Percentiles rank a stretch among this genome's conserved stretches.
Conservation (phyloP, 2,329 filamentous ascomycete species). For the Sarocladium oryzae region DNA sequence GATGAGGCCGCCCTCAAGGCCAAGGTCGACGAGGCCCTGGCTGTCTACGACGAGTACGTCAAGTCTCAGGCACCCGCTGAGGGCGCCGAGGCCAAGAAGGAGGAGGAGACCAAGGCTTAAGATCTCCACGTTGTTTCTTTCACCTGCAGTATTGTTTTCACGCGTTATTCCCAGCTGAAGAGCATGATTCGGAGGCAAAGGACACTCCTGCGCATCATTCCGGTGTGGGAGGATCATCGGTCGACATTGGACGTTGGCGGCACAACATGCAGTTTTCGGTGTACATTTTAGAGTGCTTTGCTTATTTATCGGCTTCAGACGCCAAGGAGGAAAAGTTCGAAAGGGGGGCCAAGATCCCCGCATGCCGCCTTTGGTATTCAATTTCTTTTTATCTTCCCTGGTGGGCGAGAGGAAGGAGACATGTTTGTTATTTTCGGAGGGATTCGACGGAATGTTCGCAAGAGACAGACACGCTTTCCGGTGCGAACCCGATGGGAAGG, state of each 20-base stretch:
- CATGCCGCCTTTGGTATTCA: not conserved
- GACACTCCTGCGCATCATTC: not conserved
- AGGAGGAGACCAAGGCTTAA: slow-evolving; percentile 40
- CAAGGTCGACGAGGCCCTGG: slow-evolving; percentile 97
- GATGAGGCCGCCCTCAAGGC: slow-evolving; percentile 82
- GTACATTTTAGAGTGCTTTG: slow-evolving; percentile 7
- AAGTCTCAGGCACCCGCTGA: slow-evolving; percentile 61
- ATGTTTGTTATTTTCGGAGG: not conserved
- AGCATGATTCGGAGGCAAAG: slow-evolving; percentile 1
- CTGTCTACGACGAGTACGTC: slow-evolving; percentile 97
- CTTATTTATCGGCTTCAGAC: not conserved
- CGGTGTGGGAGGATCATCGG: not conserved
- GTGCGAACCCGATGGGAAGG: slow-evolving; percentile 12
- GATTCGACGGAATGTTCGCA: not conserved
- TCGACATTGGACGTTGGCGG: slow-evolving; percentile 7
- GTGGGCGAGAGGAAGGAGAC: not conserved
- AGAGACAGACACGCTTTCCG: not conserved
- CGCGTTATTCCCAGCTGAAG: slow-evolving; percentile 16
- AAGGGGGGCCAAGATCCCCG: not conserved
- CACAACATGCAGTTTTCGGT: slow-evolving; percentile 8
- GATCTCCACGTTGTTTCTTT: slow-evolving; percentile 5
- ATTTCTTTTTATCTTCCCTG: not conserved
- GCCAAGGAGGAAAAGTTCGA: slow-evolving; percentile 6
- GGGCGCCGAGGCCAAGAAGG: slow-evolving; percentile 40
- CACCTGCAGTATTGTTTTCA: slow-evolving; percentile 19